Percentiles rank a stretch among this genome's conserved stretches.
Conservation (phyloP, 495 filamentous ascomycete species). For the Chaetomium cochliodes region DNA sequence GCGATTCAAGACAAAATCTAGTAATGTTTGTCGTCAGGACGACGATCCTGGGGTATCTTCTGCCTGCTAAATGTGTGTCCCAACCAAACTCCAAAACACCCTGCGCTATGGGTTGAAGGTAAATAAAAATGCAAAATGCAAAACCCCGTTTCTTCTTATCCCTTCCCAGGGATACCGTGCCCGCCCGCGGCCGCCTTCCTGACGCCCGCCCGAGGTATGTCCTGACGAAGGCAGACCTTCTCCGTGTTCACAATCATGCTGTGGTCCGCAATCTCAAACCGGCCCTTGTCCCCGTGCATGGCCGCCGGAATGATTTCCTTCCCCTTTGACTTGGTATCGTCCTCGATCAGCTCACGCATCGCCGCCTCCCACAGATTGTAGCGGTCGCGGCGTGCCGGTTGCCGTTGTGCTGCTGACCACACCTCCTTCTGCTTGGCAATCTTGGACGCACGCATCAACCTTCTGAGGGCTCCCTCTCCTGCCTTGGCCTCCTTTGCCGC, state of each 20-base stretch:
- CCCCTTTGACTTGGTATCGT: conserved; percentile 57
- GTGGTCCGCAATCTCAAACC: conserved; percentile 48
- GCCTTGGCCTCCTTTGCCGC: conserved; percentile 48
- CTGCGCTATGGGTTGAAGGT: neutral
- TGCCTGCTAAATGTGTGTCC: conserved; percentile 2
- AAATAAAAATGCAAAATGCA: neutral
- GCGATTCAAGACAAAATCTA: neutral
- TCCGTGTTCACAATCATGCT: conserved; percentile 50
- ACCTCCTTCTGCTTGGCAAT: conserved; percentile 51
- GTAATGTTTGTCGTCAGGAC: neutral
- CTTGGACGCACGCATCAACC: conserved; percentile 48
- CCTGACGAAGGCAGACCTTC: conserved; percentile 36
- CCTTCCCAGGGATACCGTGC: conserved; percentile 24
- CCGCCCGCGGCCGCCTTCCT: conserved; percentile 23
- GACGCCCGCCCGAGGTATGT: conserved; percentile 32
- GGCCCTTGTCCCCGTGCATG: conserved; percentile 32
- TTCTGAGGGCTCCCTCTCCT: conserved; percentile 45
- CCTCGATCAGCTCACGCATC: conserved; percentile 44
- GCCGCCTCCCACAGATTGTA: conserved; percentile 45
- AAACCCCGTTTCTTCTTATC: conserved; percentile 1
- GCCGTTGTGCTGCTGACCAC: conserved; percentile 38
- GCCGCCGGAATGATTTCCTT: conserved; percentile 69
- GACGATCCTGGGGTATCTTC: conserved; percentile 11
- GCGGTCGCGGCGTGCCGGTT: conserved; percentile 37
- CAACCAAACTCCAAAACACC: conserved; percentile 15